Conservation (phyloP, 768 basidiomycete genomes). For the Russula sp. region DNA sequence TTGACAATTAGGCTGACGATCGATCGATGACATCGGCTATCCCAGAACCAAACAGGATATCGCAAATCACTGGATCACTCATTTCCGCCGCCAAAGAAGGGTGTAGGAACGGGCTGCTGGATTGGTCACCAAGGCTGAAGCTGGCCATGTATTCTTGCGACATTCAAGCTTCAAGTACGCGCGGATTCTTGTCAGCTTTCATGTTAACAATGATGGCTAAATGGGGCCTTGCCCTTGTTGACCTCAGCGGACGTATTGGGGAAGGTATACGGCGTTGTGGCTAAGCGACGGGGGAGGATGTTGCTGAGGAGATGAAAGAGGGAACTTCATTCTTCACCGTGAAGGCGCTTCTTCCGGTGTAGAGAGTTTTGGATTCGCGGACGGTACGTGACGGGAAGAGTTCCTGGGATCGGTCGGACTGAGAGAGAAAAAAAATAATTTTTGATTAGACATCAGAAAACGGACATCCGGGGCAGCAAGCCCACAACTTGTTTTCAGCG, state of each 20-base stretch:
- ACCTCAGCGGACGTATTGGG: conserved; percentile 88
- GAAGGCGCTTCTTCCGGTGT: conserved; percentile 85
- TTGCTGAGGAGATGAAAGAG: conserved; percentile 98
- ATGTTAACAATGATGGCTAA: conserved; percentile 13
- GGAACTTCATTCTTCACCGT: conserved; percentile 94
- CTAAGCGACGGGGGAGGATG: conserved; percentile 88
- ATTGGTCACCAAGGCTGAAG: conserved; percentile 97
- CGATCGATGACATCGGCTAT: conserved; percentile 19
- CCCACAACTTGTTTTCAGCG: conserved; percentile 95
- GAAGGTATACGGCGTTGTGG: conserved; percentile 94
- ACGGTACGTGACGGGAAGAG: conserved; percentile 57
- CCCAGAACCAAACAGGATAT: conserved; percentile 72
- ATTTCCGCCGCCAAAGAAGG: conserved; percentile 88
- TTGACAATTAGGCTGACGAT: neutral
- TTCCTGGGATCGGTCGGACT: neutral
- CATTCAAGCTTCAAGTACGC: conserved; percentile 94
- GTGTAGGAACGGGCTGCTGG: conserved; percentile 83
- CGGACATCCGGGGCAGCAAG: conserved; percentile 95
- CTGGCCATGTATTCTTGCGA: conserved; percentile 99
- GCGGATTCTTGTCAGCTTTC: neutral
- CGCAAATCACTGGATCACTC: conserved; percentile 86
- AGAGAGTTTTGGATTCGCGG: conserved; percentile 96
- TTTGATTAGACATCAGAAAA: conserved; percentile 82
- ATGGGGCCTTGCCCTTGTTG: conserved; percentile 24
- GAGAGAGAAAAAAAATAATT: conserved; percentile 11